Evolutionary conservation across 2,329 filamentous ascomycete species (phyloP).

Genomic region (Diaporthe capsici): DNA sequence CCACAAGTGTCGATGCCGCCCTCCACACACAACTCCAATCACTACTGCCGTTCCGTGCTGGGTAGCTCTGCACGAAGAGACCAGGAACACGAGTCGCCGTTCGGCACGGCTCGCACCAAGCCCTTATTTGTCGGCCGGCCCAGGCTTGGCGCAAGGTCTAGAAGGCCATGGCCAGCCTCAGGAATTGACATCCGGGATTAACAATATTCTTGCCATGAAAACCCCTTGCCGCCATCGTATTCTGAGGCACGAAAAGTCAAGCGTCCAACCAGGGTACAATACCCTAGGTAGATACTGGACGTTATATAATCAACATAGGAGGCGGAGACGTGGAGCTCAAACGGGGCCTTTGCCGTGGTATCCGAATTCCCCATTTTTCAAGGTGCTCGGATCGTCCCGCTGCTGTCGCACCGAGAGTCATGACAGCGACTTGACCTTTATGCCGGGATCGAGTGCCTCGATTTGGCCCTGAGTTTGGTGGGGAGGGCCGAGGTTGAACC

Average conservation of each 20-base stretch:
- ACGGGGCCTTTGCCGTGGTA: background rate
- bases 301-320: background rate
- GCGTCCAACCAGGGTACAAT: too few relatives aligned
- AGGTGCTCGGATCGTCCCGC: background rate
- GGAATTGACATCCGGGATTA: background rate
- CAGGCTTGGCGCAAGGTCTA: background rate
- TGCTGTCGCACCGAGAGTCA: conserved; percentile 3
- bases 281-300: too few relatives aligned
- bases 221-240: background rate
- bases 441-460: background rate
- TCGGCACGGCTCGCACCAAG: background rate
- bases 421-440: background rate
- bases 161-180: background rate
- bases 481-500: background rate
- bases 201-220: background rate
- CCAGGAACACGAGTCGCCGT: background rate
- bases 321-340: background rate
- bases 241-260: too few relatives aligned
- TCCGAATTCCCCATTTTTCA: background rate
- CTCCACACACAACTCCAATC: background rate
- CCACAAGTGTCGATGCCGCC: background rate
- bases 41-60: background rate
- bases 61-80: background rate
- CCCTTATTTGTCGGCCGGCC: background rate
- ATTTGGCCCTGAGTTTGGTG: background rate